Base-by-base conservation (phyloP, 2,329 filamentous ascomycete genomes). In the Furcasterigmium furcatum region DNA sequence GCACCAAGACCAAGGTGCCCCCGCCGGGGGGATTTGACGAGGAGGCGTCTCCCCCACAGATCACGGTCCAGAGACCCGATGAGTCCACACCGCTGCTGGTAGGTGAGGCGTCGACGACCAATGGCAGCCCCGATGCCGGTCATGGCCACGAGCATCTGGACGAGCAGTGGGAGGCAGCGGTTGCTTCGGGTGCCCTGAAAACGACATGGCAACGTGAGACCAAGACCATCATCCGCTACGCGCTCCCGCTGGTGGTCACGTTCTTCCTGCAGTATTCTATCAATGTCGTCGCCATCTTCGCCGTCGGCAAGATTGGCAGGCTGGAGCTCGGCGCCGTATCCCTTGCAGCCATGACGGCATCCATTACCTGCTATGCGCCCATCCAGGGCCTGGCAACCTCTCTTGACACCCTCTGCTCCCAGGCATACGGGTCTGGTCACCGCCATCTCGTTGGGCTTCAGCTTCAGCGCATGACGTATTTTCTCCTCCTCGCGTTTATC, bases 121-220 rank as follows among this genome's bases (percentile, higher is more conserved):
- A 19, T 13, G 24, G 16, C 9, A 20, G 12, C 5, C 10, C 40
- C 14, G 43, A 44, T 44, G 50, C 44, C 5, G 38, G 61, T 81
- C 27, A 64, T 65, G 53, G 62, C 60, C 39, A 74, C 5, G 79
- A 82, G 38, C 73, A 78, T 43, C 72, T 91, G 42, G 80, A 86
- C 54, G 77, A 82, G 56, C 85, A 88, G 59, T 95, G 90, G 90
- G 85, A 92, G 51, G 87, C 91, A 50, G 92, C 91, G 0, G 87
- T 96, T 10, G 78, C 82, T 1, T 80, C 86, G 0, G 90, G 91
- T 10, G 79, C 83, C 59, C 91, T 97, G 53, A 84, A 85, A 44
- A 96, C 91, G 5, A 95, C 90, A 5, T 97, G 91, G 91, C 85
- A 87, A 64, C 82, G 91, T 51, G 92, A 97, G 72, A 76, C 87